phyloP scores from a whole-genome alignment of 108 stramenopile genomes.

The Pseudonitzschia delicatissima region DNA sequence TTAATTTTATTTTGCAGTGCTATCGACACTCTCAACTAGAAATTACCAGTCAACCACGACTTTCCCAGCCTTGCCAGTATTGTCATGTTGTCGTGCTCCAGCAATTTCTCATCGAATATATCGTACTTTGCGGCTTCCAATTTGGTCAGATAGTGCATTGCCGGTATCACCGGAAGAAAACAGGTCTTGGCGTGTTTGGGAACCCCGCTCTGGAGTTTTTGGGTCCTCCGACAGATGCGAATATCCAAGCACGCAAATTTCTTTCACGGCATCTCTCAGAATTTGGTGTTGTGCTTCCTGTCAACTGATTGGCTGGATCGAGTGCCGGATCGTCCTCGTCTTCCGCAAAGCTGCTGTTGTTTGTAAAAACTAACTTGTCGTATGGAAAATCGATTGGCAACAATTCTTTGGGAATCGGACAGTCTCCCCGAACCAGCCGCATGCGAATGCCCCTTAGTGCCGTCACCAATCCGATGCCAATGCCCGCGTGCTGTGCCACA shows the following conservation, averaged over 20 bases:
- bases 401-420: slow-evolving; percentile 53
- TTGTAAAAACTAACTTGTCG: slow-evolving; percentile 17
- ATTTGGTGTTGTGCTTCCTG: slow-evolving; percentile 13
- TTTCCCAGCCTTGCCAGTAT: slow-evolving; percentile 49
- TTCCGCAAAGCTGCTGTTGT: background rate
- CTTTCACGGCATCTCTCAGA: slow-evolving; percentile 42
- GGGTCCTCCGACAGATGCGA: slow-evolving; percentile 55
- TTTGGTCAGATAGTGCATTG: slow-evolving; percentile 56
- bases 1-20: too few species aligned
- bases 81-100: slow-evolving; percentile 35
- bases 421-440: slow-evolving; percentile 62
- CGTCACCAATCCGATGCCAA: slow-evolving; percentile 67
- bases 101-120: slow-evolving; percentile 51
- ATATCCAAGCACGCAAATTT: slow-evolving; percentile 57
- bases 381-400: slow-evolving; percentile 35
- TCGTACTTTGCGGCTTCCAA: slow-evolving; percentile 63
- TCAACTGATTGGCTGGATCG: slow-evolving; percentile 8
- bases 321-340: slow-evolving; percentile 9
- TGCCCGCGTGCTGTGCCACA: slow-evolving; percentile 70
- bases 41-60: slow-evolving; percentile 71
- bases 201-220: slow-evolving; percentile 52
- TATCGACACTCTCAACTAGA: slow-evolving; percentile 31
- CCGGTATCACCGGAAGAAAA: slow-evolving; percentile 70
- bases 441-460: slow-evolving; percentile 61
- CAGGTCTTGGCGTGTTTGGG: slow-evolving; percentile 50